Evolutionary conservation across 2,329 filamentous ascomycete species (phyloP), one percentile per base, ranked within the genome.

Genomic region (Helicocarpus griseus): DNA sequence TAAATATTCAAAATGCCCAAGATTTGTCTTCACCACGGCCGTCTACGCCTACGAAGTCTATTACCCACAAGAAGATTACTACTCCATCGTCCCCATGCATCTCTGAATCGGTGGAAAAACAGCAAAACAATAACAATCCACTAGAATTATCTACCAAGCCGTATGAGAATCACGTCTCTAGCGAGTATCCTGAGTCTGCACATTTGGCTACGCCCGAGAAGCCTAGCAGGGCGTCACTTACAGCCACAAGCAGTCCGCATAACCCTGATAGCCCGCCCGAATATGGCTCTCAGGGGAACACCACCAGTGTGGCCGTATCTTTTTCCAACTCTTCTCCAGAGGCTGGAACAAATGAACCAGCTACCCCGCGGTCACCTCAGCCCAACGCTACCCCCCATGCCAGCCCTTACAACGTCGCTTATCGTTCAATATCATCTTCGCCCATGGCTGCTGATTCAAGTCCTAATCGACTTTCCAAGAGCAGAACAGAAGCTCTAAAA

Each of bases 391-490:
- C 41, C 11, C 35, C 29, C 44, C 29, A 17, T 28, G 8, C 29
- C n/a, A 46, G 28, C 17, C 44, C 17, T 47, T 47, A 19, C 21
- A 47, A 35, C 13, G 13, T 9, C 11, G 24, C 29, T 47, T 22
- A 47, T 35, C 19, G 5, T 24, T 47, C 21, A 3, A 36, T 11
- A 35, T 24, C 44, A 2, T 47, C 44, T 35, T 35, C 44, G 9
- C 29, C 44, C 9, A 47, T 29, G 13, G 24, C 29, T 2, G 31
- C 44, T n/a, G 44, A 47, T 19, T n/a, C 35, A 36, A 69, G 64
- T 22, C 65, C 65, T 2, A 66, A 65, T 9, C 67, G 65, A 45
- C 58, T 67, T 11, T 61, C 59, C 14, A 65, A 63, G 45, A 36
- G 28, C 6, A 60, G 61, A 11, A 53, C 59, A 22, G 57, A 49